Evolutionary conservation across 495 filamentous ascomycete species (phyloP).

Genomic region (Penicillium nucicola): DNA sequence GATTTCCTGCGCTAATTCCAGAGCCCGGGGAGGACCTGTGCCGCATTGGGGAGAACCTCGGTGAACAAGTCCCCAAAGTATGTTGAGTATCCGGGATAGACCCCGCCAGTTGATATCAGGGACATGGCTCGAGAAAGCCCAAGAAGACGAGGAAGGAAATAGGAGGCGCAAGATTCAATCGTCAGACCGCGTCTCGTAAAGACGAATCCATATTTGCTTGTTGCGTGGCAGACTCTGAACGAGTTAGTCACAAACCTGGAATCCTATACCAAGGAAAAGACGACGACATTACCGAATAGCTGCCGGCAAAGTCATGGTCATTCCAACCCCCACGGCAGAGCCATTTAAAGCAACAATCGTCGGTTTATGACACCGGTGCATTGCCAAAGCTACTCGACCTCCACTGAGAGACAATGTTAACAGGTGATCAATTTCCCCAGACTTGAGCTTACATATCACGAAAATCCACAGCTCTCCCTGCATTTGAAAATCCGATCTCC

Average conservation of each 20-base stretch:
- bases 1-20: slow-evolving; percentile 52
- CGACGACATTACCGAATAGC: slow-evolving; percentile 36
- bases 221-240: slow-evolving; percentile 37
- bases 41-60: slow-evolving; percentile 45
- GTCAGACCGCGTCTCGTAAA: slow-evolving; percentile 56
- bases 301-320: slow-evolving; percentile 61
- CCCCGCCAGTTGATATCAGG: slow-evolving; percentile 32
- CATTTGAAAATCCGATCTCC: slow-evolving; percentile 40
- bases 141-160: slow-evolving; percentile 58
- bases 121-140: slow-evolving; percentile 52
- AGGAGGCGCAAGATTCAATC: slow-evolving; percentile 58
- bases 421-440: not conserved
- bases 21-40: slow-evolving; percentile 47
- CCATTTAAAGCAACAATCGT: slow-evolving; percentile 60
- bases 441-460: slow-evolving; percentile 16
- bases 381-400: slow-evolving; percentile 53
- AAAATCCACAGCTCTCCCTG: slow-evolving; percentile 21
- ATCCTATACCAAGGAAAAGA: not conserved
- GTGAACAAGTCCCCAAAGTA: slow-evolving; percentile 51
- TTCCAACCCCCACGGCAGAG: slow-evolving; percentile 59
- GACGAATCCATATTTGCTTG: slow-evolving; percentile 56
- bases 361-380: slow-evolving; percentile 58
- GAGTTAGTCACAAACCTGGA: not conserved
- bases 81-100: slow-evolving; percentile 33
- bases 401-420: slow-evolving; percentile 25